These are phyloP conservation scores for Leavenworthia alabamica DNA, from an alignment of 345 rosid species.

Conservation along the genomic window DNA sequence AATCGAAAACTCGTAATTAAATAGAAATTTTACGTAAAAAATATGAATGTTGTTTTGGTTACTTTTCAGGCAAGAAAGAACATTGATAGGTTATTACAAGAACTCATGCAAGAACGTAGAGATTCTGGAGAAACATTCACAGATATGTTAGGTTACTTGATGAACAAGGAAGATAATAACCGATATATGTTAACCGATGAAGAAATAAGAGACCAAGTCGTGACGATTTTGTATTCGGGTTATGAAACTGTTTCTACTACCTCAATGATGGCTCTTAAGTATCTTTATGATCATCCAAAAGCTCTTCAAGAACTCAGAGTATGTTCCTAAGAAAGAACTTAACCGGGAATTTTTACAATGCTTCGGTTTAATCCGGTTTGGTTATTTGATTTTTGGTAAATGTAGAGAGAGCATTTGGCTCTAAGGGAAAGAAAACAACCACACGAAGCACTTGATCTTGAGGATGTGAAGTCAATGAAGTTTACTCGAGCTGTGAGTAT, in stretches of 20 bases:
- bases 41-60: not conserved
- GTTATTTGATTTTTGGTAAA: no score
- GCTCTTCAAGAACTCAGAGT: constrained; percentile 71
- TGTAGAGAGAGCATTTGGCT: constrained; percentile 74
- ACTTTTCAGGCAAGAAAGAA: constrained; percentile 59
- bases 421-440: constrained; percentile 54
- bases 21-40: not conserved
- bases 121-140: constrained; percentile 33
- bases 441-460: constrained; percentile 56
- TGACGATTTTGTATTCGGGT: constrained; percentile 72
- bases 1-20: not conserved
- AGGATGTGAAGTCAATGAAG: constrained; percentile 70
- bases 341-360: no score
- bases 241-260: constrained; percentile 86
- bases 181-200: constrained; percentile 44
- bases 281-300: constrained; percentile 66
- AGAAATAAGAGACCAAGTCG: constrained; percentile 75
- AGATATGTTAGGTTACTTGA: constrained; percentile 69
- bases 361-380: not conserved
- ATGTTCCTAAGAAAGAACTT: not conserved
- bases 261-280: constrained; percentile 88
- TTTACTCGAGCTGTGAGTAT: constrained; percentile 81
- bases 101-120: constrained; percentile 53
- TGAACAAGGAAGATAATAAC: constrained; percentile 48
- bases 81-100: constrained; percentile 40